These are phyloP conservation scores for rapeseed (Brassica napus) DNA, from an alignment of 345 rosid genomes.

Conservation along the genomic window Da-Ae NC_063446.1:8731501-8732000, in stretches of 20 bases:
- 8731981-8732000: too few species aligned
- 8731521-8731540: too few species aligned
- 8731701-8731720: constrained; percentile 62
- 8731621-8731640: too few species aligned
- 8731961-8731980: neutral
- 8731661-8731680: constrained; percentile 78
- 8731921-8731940: neutral
- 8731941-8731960: too few species aligned
- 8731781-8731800: constrained; percentile 88
- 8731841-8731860: constrained; percentile 53
- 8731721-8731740: constrained; percentile 70
- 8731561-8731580: too few species aligned
- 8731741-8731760: constrained; percentile 76
- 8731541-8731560: too few species aligned
- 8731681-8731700: constrained; percentile 53
- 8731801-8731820: too few species aligned
- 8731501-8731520: too few species aligned
- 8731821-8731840: too few species aligned
- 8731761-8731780: constrained; percentile 77
- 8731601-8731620: constrained; percentile 55
- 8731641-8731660: constrained; percentile 66
- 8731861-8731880: constrained; percentile 53
- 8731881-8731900: constrained; percentile 44
- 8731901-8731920: neutral
- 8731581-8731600: constrained; percentile 31